Percentiles rank a stretch among this genome's conserved stretches.
Evolutionary conservation across 2,329 filamentous ascomycete species (phyloP).

Genomic region (Zasmidium citrigriseum): DNA sequence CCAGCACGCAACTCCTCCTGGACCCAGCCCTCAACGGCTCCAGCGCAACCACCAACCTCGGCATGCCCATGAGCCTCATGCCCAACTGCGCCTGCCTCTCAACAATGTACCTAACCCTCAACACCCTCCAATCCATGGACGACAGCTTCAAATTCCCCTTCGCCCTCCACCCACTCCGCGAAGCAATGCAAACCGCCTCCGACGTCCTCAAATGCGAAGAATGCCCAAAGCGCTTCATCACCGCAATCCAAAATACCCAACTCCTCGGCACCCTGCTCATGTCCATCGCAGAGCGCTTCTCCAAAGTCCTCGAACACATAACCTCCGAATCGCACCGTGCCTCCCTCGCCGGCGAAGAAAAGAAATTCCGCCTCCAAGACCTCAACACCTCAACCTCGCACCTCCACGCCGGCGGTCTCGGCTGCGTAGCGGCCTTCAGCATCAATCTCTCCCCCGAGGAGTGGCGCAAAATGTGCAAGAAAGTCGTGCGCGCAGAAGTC

Average conservation of each 20-base stretch:
- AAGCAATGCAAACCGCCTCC: slow-evolving; percentile 43
- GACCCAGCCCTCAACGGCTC: slow-evolving; percentile 14
- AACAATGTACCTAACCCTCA: slow-evolving; percentile 47
- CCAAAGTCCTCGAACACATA: slow-evolving; percentile 42
- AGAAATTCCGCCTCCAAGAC: slow-evolving; percentile 47
- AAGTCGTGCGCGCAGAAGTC: slow-evolving; percentile 48
- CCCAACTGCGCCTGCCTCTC: slow-evolving; percentile 47
- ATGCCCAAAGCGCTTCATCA: slow-evolving; percentile 45
- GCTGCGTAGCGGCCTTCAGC: slow-evolving; percentile 48
- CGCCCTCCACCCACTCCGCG: slow-evolving; percentile 43
- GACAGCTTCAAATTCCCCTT: slow-evolving; percentile 44
- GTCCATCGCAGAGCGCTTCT: slow-evolving; percentile 44
- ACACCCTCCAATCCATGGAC: slow-evolving; percentile 42
- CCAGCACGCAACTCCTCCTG: slow-evolving; percentile 14
- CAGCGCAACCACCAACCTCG: slow-evolving; percentile 6
- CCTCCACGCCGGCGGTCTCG: slow-evolving; percentile 44
- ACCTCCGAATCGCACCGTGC: slow-evolving; percentile 41
- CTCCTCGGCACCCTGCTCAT: slow-evolving; percentile 44
- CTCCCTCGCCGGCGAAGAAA: slow-evolving; percentile 35
- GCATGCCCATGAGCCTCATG: slow-evolving; percentile 16
- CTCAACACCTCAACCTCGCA: slow-evolving; percentile 39
- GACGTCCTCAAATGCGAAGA: slow-evolving; percentile 42
- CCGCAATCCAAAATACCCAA: slow-evolving; percentile 48
- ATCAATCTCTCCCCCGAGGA: slow-evolving; percentile 46
- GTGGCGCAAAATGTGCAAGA: slow-evolving; percentile 47